Evolutionary conservation across 768 basidiomycete genomes (phyloP), one percentile per base, ranked within the genome.

Genomic region (Phanerochaete sordida): DNA sequence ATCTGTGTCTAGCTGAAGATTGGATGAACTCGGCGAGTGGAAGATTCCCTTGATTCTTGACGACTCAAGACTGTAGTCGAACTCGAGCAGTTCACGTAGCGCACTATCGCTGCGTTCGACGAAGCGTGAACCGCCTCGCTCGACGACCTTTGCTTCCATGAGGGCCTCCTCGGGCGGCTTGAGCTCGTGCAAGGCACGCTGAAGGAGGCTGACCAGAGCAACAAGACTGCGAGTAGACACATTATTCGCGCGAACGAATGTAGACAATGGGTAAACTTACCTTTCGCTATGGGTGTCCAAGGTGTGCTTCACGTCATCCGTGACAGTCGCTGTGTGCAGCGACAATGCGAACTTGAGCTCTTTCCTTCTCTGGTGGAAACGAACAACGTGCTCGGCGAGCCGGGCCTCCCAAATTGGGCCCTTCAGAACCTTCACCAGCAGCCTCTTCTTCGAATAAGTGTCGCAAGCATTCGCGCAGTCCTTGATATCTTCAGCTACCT

Each of bases 401-500:
- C 73, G 71, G 0, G 46, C 57, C 56, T 81, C 79, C 70, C 78
- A 82, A 3, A 69, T 63, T 1, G 64, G 64, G 3, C 71, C 66
- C 35, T 68, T 73, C 39, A 77, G 63, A 0, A 75, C 69, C 57
- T 74, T 76, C 47, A 72, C 62, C 50, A 80, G 71, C 19, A 72
- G 69, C 53, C 79, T 78, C 62, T 80, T 80, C 31, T 76, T 66
- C 37, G 54, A 35, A 58, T 82, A 83, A 2, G 70, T 70, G 57
- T 84, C 81, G 61, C 79, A 80, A 15, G 70, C 73, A 31, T 77
- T 77, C 2, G 76, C 78, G 59, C 78, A 79, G 8, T 70, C 66
- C 59, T 74, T 76, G 46, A 82, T 77, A 56, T 81, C 76, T 8
- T 71, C 56, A 3, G 74, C 79, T 4, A 79, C 75, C 0, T 55